Conservation (phyloP, 352 stramenopile genomes). For the Phytophthora capsici region DNA sequence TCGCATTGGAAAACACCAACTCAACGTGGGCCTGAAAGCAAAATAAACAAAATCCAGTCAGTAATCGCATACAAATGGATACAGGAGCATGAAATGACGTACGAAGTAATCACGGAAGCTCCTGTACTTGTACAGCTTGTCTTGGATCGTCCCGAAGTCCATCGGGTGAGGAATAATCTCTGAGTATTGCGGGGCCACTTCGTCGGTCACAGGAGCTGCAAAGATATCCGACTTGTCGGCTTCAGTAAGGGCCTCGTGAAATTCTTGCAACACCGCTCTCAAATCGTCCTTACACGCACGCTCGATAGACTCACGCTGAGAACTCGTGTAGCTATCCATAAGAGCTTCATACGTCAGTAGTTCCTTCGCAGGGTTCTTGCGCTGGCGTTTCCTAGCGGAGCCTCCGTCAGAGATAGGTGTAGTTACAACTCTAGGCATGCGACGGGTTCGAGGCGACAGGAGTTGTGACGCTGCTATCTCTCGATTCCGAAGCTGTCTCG, state of each 20-base stretch:
- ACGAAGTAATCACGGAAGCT: slow-evolving; percentile 85
- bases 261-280: slow-evolving; percentile 58
- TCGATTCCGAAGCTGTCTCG: slow-evolving; percentile 34
- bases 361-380: slow-evolving; percentile 35
- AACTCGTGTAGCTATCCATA: slow-evolving; percentile 52
- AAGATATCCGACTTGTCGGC: slow-evolving; percentile 90
- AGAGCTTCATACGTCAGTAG: slow-evolving; percentile 58
- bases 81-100: slow-evolving; percentile 26
- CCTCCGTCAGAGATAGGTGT: slow-evolving; percentile 8
- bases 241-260: slow-evolving; percentile 74
- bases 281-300: slow-evolving; percentile 67
- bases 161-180: slow-evolving; percentile 90
- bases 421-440: slow-evolving; percentile 33
- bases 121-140: slow-evolving; percentile 77
- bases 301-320: slow-evolving; percentile 65
- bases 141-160: slow-evolving; percentile 94
- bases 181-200: slow-evolving; percentile 93
- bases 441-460: slow-evolving; percentile 31
- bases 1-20: slow-evolving; percentile 81
- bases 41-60: slow-evolving; percentile 5
- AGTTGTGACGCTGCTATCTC: slow-evolving; percentile 18
- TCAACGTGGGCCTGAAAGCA: slow-evolving; percentile 67
- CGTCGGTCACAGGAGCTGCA: slow-evolving; percentile 87
- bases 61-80: slow-evolving; percentile 8
- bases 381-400: slow-evolving; percentile 48